Evolutionary conservation across 257 asterid species (phyloP), one percentile per base, ranked within the genome.

Genomic region (Solanum bulbocastanum): DNA sequence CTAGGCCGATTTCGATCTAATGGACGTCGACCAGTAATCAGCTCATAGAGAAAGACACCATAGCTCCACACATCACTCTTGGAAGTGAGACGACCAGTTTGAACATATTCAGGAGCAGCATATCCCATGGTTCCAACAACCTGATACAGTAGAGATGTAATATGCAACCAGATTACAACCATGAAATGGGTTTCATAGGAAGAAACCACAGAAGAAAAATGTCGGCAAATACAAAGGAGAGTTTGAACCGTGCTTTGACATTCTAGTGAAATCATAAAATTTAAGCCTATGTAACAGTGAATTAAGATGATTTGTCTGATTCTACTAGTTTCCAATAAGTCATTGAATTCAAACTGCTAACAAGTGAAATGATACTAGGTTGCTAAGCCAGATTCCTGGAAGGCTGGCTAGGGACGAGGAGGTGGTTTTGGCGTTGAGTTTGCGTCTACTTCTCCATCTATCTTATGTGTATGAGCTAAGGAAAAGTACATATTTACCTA

Each of bases 121-220:
- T 97, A 97, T 30, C 99, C 99, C 94, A 95, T 89, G 0, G 99
- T 95, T 84, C 99, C 99, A 23, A 97, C 98, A 83, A 97, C 98
- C 99, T 95, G 93, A 87, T 9, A 69, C 8, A 58, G 39, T 27
- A 69, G 68, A 79, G 49, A 87, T 10, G 73, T 78, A 5, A 58
- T 65, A 87, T 35, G 44, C 36, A 72, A 69, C 68, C 33, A 46
- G 33, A 16, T 35, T 32, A 32, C 1, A 79, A 7, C 44, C 36
- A 30, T 56, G 30, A 33, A 35, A 20, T 73, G 7, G 52, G 52
- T 1, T 10, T 37, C 83, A 75, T 5, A 36, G 35, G 52, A 23
- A 22, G 83, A 39, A 75, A 75, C 83, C 23, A 73, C 33, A 16
- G 33, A 32, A 72, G 42, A 72, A 72, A 35, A 16, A 33, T 1